Base-by-base conservation (phyloP, 2,329 filamentous ascomycete species). In the Talaromyces amestolkiae region DNA sequence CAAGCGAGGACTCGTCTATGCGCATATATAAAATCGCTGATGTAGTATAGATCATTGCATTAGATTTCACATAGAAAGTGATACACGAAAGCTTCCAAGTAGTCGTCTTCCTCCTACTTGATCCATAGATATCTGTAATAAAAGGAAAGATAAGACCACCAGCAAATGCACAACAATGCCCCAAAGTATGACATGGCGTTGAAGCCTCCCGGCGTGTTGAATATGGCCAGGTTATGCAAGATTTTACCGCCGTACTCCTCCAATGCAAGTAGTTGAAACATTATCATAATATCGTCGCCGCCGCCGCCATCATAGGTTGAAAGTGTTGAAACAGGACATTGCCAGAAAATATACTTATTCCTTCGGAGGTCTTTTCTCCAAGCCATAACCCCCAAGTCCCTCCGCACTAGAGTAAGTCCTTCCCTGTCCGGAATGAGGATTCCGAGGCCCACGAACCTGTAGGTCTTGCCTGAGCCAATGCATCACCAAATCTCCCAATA, bases 381-480 rank as follows among this genome's bases (percentile, higher is more conserved):
- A 73, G 0, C 88, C 88, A 78, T 90, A 90, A 0, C 88, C 88
- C 11, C 87, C 88, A 70, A 86, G 83, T 1, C 87, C 87, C 59
- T 86, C 84, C 1, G 80, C 74, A 64, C 77, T 82, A 71, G 83
- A 78, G 71, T 90, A 84, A 5, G 82, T 80, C 67, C 79, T 83
- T 0, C 75, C 82, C 72, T 85, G 79, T 33, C 74, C 73, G 7
- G 56, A 64, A 39, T 45, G 49, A 1, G 74, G 85, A 81, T 85
- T 51, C 58, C 94, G 83, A 3, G 93, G 93, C 0, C 94, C 94
- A 69, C 94, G 83, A 70, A 91, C 89, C 70, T 84, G 81, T 68
- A 97, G 78, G 79, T 98, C 94, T 67, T 91, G 86, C 74, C 87
- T 87, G 76, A 99, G 82, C 95, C 95, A 99, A 63, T 84, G 84